Evolutionary conservation across 2,329 filamentous ascomycete species (phyloP).

Genomic region (Penicillium occitanis): DNA sequence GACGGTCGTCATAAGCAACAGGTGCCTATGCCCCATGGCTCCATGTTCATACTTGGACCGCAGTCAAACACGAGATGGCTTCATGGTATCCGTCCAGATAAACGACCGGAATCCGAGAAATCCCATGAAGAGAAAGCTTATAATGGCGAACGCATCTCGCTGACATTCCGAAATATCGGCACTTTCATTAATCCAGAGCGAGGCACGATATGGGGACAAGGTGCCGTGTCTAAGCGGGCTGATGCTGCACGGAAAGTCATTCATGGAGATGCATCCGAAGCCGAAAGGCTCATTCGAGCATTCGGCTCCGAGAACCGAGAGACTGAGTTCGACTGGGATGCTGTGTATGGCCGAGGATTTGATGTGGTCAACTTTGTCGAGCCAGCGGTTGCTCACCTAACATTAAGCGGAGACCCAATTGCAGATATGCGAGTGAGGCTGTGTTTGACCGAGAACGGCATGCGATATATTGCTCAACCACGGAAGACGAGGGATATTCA

Average conservation of each 20-base stretch:
- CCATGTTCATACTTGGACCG: conserved; percentile 78
- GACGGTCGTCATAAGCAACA: conserved; percentile 60
- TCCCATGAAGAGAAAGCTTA: conserved; percentile 68
- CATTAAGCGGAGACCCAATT: conserved; percentile 34
- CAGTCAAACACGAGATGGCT: conserved; percentile 83
- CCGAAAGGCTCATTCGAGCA: conserved; percentile 65
- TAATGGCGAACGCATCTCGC: conserved; percentile 75
- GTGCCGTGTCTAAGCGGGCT: conserved; percentile 68
- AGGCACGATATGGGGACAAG: conserved; percentile 83
- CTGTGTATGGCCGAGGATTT: conserved; percentile 74
- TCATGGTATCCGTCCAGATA: conserved; percentile 88
- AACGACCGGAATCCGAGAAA: conserved; percentile 68
- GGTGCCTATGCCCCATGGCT: conserved; percentile 80
- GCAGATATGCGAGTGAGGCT: conserved; percentile 42
- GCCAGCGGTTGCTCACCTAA: conserved; percentile 32
- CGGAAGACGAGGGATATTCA: conserved; percentile 12
- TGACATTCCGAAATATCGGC: conserved; percentile 87
- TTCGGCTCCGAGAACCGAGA: conserved; percentile 85
- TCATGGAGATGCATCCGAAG: conserved; percentile 67
- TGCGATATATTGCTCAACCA: conserved; percentile 33
- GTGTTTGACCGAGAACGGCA: conserved; percentile 39
- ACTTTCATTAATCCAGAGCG: conserved; percentile 73
- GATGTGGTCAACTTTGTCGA: conserved; percentile 64
- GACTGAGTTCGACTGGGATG: conserved; percentile 69
- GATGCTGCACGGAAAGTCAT: conserved; percentile 62